Base-by-base conservation (phyloP, 2,329 filamentous ascomycete species). In the Aspergillus unguis region DNA sequence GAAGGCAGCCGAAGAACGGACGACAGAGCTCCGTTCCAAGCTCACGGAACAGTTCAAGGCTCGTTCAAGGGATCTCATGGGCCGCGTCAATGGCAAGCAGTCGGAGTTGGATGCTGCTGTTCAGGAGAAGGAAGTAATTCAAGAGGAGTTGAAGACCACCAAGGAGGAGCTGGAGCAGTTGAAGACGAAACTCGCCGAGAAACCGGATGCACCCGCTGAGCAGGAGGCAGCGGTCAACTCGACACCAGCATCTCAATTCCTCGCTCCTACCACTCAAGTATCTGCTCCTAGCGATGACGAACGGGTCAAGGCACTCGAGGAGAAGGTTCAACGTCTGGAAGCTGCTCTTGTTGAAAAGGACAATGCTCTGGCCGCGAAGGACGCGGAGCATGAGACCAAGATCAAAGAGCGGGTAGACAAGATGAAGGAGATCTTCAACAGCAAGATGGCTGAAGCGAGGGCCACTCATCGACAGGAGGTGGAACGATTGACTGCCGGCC, bases 81-180 rank as follows among this genome's bases (percentile, higher is more conserved):
- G 77, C 1, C 80, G 86, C 48, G 85, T 84, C 55, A 77, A 75
- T 32, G 76, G 79, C 40, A 78, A 78, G 58, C 75, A 80, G 49
- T 59, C 63, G 7, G 76, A 81, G 44, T 65, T 80, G 6, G 75
- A 79, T 50, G 63, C 69, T 5, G 70, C 73, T 11, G 62, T 75
- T 5, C 76, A 83, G 7, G 85, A 94, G 66, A 91, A 89, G 69
- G 78, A 84, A 17, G 77, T 77, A 2, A 77, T 89, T n/a, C 83
- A 90, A 58, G 75, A 82, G 52, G 85, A 91, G 62, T 75, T 95
- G 9, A 78, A 85, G 47, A 73, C 76, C 7, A 81, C 80, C 1
- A 80, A 84, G 50, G 75, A 80, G 5, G 84, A 90, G 61, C 78
- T 87, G 38, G 65, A 65, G 29, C 52, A 58, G 3, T 52, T 73